These are phyloP conservation scores for Hemisphaericaspora subhashii DNA, from an alignment of 1,139 yeast genomes.

Conservation along the genomic window DNA sequence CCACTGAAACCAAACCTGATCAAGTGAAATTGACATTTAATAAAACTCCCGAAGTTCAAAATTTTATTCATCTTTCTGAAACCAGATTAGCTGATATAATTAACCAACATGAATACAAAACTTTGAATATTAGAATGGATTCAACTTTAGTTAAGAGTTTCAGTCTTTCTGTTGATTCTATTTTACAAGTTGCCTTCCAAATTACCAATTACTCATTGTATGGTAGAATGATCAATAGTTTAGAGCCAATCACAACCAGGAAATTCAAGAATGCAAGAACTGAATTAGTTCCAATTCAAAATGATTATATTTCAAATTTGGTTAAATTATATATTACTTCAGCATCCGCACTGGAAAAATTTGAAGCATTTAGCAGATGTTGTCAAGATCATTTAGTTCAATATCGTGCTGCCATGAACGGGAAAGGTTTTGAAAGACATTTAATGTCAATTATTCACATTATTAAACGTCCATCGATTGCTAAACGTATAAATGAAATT, in stretches of 20 bases:
- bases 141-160: slow-evolving; percentile 50
- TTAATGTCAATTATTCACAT: slow-evolving; percentile 59
- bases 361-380: slow-evolving; percentile 52
- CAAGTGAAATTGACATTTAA: slow-evolving; percentile 47
- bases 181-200: slow-evolving; percentile 67
- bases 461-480: slow-evolving; percentile 29
- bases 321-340: slow-evolving; percentile 63
- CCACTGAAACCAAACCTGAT: slow-evolving; percentile 44
- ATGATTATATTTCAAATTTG: slow-evolving; percentile 48
- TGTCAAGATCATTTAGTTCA: slow-evolving; percentile 52
- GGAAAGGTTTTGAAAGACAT: slow-evolving; percentile 72
- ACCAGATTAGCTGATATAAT: slow-evolving; percentile 75
- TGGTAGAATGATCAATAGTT: slow-evolving; percentile 64
- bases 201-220: slow-evolving; percentile 71
- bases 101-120: slow-evolving; percentile 64
- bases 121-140: slow-evolving; percentile 41
- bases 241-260: slow-evolving; percentile 75
- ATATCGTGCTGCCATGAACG: slow-evolving; percentile 54
- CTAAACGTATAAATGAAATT: slow-evolving; percentile 42
- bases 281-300: slow-evolving; percentile 65
- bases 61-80: slow-evolving; percentile 66
- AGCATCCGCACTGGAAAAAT: slow-evolving; percentile 45
- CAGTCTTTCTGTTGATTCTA: slow-evolving; percentile 61
- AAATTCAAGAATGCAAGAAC: slow-evolving; percentile 67
- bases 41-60: slow-evolving; percentile 45